Base-by-base conservation (phyloP, 2,329 filamentous ascomycete species). In the Macrophomina tecta region DNA sequence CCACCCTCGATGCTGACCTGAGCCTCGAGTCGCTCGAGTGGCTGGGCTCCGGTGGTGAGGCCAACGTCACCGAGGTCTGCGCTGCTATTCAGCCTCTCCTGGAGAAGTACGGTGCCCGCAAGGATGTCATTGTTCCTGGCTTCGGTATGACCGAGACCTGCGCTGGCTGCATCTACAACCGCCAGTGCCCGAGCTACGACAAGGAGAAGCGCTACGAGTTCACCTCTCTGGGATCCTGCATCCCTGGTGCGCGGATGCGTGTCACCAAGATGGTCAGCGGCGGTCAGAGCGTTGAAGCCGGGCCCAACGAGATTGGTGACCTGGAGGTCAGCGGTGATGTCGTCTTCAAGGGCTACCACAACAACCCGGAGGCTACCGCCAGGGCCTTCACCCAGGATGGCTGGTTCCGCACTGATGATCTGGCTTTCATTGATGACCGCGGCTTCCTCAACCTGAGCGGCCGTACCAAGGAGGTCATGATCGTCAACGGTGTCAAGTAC, bases 71-170 rank as follows among this genome's bases (percentile, higher is more conserved):
- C 2, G 69, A 74, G 14, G 80, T 76, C 0, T 80, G 77, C 64
- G 67, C 67, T 0, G 71, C 69, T 4, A 53, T 76, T 5, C 69
- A 76, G 14, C 32, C 63, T 0, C 45, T 78, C 1, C 69, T 85
- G 1, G 42, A 64, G 4, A 49, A 69, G n/a, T 74, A 75, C 65
- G 76, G 79, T 2, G 77, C 77, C 1, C 45, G 30, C 3, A 18
- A n/a, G 0, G 71, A 77, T 6, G 74, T 81, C 6, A 76, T 85
- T 16, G 69, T 68, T 2, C 76, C 83, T 0, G 82, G 79, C 0
- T 85, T 82, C 48, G 81, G 83, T 8, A 82, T 85, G 82, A 86
- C 83, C 0, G 84, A 86, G 73, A 86, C 83, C 0, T 86, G 83
- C 69, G 84, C 82, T 0, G 84, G 84, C 0, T 69, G 75, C 3